A percentile compares a stretch with the other conserved stretches of the same genome.
Evolutionary conservation across 1,284 basidiomycete species (phyloP).

Genomic region (Pterulicium gracile): DNA sequence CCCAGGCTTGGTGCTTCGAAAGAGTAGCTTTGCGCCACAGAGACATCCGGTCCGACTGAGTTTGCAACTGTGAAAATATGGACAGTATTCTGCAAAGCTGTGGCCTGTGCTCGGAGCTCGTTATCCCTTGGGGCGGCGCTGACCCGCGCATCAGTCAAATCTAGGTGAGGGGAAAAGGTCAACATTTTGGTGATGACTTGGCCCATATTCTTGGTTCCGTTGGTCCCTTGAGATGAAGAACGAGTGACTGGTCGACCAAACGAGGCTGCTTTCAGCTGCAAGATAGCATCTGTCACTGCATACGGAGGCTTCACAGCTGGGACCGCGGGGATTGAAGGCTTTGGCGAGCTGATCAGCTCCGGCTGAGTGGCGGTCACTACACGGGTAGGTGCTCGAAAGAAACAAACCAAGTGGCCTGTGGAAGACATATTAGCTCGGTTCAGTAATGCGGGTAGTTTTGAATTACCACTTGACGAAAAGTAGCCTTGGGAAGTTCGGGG

Average conservation of each 20-base stretch:
- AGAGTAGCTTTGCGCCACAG: constrained; percentile 57
- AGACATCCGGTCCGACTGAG: constrained; percentile 43
- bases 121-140: constrained; percentile 6
- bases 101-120: constrained; percentile 21
- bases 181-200: neutral
- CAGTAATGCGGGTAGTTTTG: neutral
- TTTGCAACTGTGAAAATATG: constrained; percentile 52
- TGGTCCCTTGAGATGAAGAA: neutral
- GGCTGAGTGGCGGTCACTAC: constrained; percentile 37
- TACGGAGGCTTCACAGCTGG: constrained; percentile 13
- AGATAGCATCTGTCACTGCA: constrained; percentile 5
- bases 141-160: constrained; percentile 9
- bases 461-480: constrained; percentile 79
- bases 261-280: neutral
- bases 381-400: constrained; percentile 71
- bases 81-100: constrained; percentile 48
- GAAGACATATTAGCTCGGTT: constrained; percentile 3
- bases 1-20: constrained; percentile 34
- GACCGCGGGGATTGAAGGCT: constrained; percentile 11
- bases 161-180: neutral
- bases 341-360: constrained; percentile 13
- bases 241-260: neutral
- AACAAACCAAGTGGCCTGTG: constrained; percentile 74
- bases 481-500: constrained; percentile 73
- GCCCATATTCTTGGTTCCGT: neutral